A percentile compares a stretch with the other conserved stretches of the same genome.
Conservation (phyloP, 2,329 filamentous ascomycete species). For the Colletotrichum karsti region DNA sequence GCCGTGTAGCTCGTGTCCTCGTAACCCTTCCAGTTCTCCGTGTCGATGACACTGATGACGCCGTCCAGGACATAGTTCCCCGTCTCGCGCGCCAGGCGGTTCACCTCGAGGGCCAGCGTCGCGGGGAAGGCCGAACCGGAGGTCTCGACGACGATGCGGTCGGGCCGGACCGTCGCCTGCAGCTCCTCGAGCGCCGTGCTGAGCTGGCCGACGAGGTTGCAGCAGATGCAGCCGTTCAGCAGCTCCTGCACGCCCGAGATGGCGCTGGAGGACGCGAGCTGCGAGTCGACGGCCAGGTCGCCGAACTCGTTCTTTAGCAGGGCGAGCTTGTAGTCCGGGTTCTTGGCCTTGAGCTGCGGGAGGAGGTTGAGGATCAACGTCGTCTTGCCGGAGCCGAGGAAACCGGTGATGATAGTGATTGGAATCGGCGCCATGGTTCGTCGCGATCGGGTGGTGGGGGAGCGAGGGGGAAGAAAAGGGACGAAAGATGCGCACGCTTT, state of each 20-base stretch:
- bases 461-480: neutral
- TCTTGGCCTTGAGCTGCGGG: constrained; percentile 82
- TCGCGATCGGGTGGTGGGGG: too few relatives aligned
- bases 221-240: constrained; percentile 98
- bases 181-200: constrained; percentile 82
- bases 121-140: constrained; percentile 88
- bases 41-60: constrained; percentile 89
- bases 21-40: constrained; percentile 95
- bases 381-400: constrained; percentile 95
- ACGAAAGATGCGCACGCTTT: too few relatives aligned
- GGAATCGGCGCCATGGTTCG: constrained; percentile 75
- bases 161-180: constrained; percentile 64
- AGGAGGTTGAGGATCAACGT: constrained; percentile 94
- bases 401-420: constrained; percentile 95
- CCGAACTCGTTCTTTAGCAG: constrained; percentile 99
- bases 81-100: constrained; percentile 77
- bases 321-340: constrained; percentile 83
- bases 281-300: constrained; percentile 91
- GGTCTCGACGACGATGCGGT: constrained; percentile 94
- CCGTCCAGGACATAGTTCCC: constrained; percentile 82
- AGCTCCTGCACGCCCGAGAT: constrained; percentile 93
- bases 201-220: constrained; percentile 94
- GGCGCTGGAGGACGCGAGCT: constrained; percentile 82
- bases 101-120: constrained; percentile 90
- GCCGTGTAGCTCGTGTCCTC: constrained; percentile 92